Evolutionary conservation across 2,329 filamentous ascomycete genomes (phyloP), one percentile per base, ranked within the genome.

Genomic region (Phialophora macrospora): DNA sequence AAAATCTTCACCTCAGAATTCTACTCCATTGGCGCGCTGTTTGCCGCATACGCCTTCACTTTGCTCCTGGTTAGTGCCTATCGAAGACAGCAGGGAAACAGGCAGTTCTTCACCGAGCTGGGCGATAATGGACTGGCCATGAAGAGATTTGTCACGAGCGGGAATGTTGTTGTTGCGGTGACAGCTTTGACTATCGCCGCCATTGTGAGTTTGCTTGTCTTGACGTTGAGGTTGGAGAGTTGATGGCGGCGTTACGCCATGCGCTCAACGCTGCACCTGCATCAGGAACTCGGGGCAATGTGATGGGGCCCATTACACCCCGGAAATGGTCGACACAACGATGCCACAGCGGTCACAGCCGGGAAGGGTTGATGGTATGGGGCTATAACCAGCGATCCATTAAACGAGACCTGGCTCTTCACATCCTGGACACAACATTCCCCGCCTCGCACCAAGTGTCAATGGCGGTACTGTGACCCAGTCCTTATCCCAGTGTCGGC

Each of bases 1-100:
- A 97, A 96, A 81, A 96, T 99, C 78, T 98, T 99, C 81, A 97
- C 93, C 8, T 86, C 89, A 60, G 95, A 98, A 76, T 98, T 99
- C 82, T 98, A 98, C 80, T 88, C 90, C 72, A 97, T 97, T 69
- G 95, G 95, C n/a, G 95, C 95, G 6, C 83, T 99, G 34, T 97
- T 97, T 76, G 93, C 95, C 51, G 88, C 92, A 56, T 98, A 98
- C 75, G 95, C 94, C 12, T 88, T 89, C 3, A 91, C 92, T 6
- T 86, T 99, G 55, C 82, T 98, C 75, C 83, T 91, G 28, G 92
- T 96, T 66, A 90, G 92, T 72, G 82, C 92, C 61, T 96, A 96
- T 78, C 86, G 95, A 64, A 88, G 95, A 61, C 91, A 93, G 75
- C 91, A 97, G 79, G 93, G 95, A 64, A 97, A 98, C 75, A 87